phyloP scores from a whole-genome alignment of 257 asterid genomes.

The Prunella vulgaris region DNA sequence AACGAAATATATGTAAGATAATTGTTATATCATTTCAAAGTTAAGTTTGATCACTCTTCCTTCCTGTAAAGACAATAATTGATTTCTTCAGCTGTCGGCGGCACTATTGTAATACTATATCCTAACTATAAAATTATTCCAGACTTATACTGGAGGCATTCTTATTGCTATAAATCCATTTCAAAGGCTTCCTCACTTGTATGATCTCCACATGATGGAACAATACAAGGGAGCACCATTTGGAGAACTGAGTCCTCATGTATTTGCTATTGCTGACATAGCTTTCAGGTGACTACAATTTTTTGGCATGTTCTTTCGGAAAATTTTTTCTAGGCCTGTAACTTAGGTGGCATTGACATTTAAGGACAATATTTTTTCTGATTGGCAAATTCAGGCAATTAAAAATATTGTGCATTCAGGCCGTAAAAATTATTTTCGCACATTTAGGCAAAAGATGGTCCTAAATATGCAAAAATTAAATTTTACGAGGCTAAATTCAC shows the following conservation, averaged over 20 bases:
- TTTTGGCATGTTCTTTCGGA: neutral
- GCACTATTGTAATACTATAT: slow-evolving; percentile 24
- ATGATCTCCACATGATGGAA: slow-evolving; percentile 84
- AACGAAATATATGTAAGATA: slow-evolving; percentile 83
- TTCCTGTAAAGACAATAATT: slow-evolving; percentile 16
- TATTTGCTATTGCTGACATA: slow-evolving; percentile 92
- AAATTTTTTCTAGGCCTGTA: neutral
- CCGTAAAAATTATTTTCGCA: neutral
- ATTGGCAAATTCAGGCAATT: neutral
- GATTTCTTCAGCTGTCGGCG: slow-evolving; percentile 19
- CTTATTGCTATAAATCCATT: slow-evolving; percentile 98
- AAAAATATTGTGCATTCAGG: too few relatives aligned
- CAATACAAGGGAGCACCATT: slow-evolving; percentile 93
- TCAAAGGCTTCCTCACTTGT: slow-evolving; percentile 93
- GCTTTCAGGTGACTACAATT: slow-evolving; percentile 62
- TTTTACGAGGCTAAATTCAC: too few relatives aligned
- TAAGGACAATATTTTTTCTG: too few relatives aligned
- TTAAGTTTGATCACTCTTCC: slow-evolving; percentile 8
- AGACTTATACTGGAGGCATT: slow-evolving; percentile 99
- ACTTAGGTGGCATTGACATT: too few relatives aligned
- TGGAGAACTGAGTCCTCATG: slow-evolving; percentile 95
- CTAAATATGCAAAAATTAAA: too few relatives aligned
- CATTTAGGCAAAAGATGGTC: neutral
- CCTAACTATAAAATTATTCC: slow-evolving; percentile 35
- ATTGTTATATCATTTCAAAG: slow-evolving; percentile 1